phyloP scores from a whole-genome alignment of 2,329 filamentous ascomycete species.

The Cladosporium sp. region DNA sequence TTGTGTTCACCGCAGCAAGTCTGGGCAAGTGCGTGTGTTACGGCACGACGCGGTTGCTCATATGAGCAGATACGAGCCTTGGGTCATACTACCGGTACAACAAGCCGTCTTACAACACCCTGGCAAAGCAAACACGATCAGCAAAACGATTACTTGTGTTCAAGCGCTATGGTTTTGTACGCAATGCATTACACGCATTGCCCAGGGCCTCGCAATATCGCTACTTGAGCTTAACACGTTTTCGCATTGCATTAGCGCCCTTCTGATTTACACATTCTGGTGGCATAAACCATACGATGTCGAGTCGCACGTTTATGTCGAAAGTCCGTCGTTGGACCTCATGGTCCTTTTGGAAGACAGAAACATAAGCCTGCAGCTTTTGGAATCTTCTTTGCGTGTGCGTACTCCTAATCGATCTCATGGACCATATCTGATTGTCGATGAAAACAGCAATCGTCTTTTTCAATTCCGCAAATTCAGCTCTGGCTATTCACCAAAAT shows the following conservation, averaged over 20 bases:
- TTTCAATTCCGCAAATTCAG: not conserved
- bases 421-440: too few species aligned
- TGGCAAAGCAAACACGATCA: slow-evolving; percentile 16
- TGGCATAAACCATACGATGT: not conserved
- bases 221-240: slow-evolving; percentile 23
- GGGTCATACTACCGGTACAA: not conserved
- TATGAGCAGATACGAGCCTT: not conserved
- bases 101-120: not conserved
- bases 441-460: not conserved
- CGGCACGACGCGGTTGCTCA: not conserved
- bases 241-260: slow-evolving; percentile 19
- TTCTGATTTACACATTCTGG: slow-evolving; percentile 2
- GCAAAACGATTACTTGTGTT: slow-evolving; percentile 15
- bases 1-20: not conserved
- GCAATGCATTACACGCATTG: slow-evolving; percentile 16
- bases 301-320: not conserved
- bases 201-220: slow-evolving; percentile 15
- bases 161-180: slow-evolving; percentile 22
- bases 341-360: too few species aligned
- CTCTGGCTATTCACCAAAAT: too few species aligned
- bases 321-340: not conserved
- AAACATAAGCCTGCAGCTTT: too few species aligned
- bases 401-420: too few species aligned
- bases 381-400: too few species aligned
- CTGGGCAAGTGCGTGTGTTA: not conserved